A percentile compares a stretch with the other conserved stretches of the same genome.
Evolutionary conservation across 306 rosid species (phyloP).

Genomic region (Cotoneaster glaucophyllus): DNA sequence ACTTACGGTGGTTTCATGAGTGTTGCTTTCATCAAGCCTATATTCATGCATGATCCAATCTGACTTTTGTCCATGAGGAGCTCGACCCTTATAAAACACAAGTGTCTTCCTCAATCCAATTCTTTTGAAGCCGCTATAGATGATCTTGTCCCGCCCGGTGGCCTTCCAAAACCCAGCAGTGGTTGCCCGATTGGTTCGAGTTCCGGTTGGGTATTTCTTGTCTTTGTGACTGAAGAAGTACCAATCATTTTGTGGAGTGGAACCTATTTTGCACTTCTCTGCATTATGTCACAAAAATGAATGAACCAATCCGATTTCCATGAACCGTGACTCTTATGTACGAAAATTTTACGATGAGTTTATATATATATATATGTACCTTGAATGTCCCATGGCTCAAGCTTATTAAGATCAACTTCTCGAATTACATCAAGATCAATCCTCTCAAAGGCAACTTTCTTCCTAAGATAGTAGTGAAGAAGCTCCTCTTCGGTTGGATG

Average conservation of each 20-base stretch:
- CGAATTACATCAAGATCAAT: conserved; percentile 57
- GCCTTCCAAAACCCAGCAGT: conserved; percentile 65
- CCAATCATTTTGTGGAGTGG: conserved; percentile 60
- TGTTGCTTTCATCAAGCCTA: conserved; percentile 40
- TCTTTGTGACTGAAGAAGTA: conserved; percentile 62
- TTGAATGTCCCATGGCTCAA: conserved; percentile 67
- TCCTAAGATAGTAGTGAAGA: conserved; percentile 49
- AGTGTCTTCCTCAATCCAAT: conserved; percentile 56
- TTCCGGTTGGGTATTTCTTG: conserved; percentile 57
- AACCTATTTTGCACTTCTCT: conserved; percentile 60
- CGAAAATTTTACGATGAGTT: background rate
- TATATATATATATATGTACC: conserved; percentile 16
- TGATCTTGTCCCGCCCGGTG: conserved; percentile 54
- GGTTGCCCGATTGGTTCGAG: conserved; percentile 54
- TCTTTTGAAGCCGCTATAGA: conserved; percentile 35
- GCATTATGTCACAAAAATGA: background rate
- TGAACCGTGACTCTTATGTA: background rate
- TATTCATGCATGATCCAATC: conserved; percentile 70
- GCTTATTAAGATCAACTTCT: conserved; percentile 59
- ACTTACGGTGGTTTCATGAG: conserved; percentile 31
- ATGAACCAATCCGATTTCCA: background rate
- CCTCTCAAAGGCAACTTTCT: conserved; percentile 49
- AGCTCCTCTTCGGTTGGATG: conserved; percentile 64
- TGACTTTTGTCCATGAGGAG: conserved; percentile 57
- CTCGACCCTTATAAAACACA: conserved; percentile 55